Percentiles rank a stretch among this genome's conserved stretches.
phyloP scores from a whole-genome alignment of 441 rosid genomes.

The Brassica hybrid region DNA sequence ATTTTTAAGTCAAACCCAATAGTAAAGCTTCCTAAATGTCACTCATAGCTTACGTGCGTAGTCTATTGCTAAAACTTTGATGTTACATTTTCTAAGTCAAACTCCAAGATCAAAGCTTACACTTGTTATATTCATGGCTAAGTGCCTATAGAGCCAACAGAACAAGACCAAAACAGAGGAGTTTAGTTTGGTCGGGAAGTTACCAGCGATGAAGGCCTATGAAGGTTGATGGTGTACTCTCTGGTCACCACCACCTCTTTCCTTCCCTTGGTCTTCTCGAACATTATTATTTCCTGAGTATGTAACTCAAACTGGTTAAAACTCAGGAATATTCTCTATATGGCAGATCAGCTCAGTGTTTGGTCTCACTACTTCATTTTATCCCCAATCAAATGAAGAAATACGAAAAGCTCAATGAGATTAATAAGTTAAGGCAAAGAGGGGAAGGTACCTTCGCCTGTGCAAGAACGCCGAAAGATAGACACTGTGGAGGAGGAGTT shows the following conservation, averaged over 20 bases:
- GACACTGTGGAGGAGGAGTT: no score
- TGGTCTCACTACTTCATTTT: neutral
- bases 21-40: no score
- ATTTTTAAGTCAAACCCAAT: neutral
- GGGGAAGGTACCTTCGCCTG: conserved; percentile 10
- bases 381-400: neutral
- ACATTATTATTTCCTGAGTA: conserved; percentile 45
- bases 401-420: neutral
- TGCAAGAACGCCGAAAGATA: neutral
- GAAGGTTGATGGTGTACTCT: conserved; percentile 84
- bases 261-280: conserved; percentile 62
- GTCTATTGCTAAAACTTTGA: neutral
- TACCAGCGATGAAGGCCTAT: conserved; percentile 86
- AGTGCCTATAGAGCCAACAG: neutral
- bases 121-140: neutral
- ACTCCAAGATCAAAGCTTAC: neutral
- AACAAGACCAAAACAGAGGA: neutral
- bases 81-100: neutral
- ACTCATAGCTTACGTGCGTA: no score
- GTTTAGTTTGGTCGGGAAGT: neutral
- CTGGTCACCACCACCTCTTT: conserved; percentile 75
- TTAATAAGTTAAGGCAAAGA: neutral
- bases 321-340: neutral
- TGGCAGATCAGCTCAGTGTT: neutral
- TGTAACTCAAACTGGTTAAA: neutral